phyloP scores from a whole-genome alignment of 2,329 filamentous ascomycete species.

The Monosporascus sp. region DNA sequence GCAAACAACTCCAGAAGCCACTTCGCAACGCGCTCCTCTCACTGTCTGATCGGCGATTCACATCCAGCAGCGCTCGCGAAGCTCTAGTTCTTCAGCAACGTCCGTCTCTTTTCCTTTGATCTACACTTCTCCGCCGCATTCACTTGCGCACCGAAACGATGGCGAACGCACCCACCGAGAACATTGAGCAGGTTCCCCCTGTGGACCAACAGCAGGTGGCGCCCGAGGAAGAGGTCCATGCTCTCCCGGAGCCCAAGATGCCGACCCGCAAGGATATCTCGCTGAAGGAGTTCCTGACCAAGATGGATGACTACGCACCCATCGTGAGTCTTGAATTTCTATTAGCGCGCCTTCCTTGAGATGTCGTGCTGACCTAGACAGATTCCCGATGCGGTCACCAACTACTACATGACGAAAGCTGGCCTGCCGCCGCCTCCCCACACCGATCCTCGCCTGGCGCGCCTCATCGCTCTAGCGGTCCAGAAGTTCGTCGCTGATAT shows the following conservation, averaged over 20 bases:
- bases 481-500: constrained; percentile 99
- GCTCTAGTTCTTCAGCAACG: background rate
- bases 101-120: constrained; percentile 2
- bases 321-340: constrained; percentile 62
- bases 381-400: constrained; percentile 96
- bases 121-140: background rate
- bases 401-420: constrained; percentile 96
- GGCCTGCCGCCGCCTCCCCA: constrained; percentile 89
- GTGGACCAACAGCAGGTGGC: constrained; percentile 17
- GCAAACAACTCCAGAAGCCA: no score
- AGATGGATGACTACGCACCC: constrained; percentile 98
- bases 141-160: constrained; percentile 8
- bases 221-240: constrained; percentile 14
- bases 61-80: no score
- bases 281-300: constrained; percentile 84
- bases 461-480: constrained; percentile 91
- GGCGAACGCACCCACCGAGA: constrained; percentile 24
- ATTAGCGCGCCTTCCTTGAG: background rate
- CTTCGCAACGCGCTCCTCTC: no score
- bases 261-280: constrained; percentile 87
- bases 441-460: constrained; percentile 83
- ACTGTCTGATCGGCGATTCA: no score
- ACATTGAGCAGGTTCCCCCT: constrained; percentile 21
- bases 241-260: constrained; percentile 50
- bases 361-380: constrained; percentile 30